Conservation (phyloP, 2,329 filamentous ascomycete species). For the Diplodia mutila region DNA sequence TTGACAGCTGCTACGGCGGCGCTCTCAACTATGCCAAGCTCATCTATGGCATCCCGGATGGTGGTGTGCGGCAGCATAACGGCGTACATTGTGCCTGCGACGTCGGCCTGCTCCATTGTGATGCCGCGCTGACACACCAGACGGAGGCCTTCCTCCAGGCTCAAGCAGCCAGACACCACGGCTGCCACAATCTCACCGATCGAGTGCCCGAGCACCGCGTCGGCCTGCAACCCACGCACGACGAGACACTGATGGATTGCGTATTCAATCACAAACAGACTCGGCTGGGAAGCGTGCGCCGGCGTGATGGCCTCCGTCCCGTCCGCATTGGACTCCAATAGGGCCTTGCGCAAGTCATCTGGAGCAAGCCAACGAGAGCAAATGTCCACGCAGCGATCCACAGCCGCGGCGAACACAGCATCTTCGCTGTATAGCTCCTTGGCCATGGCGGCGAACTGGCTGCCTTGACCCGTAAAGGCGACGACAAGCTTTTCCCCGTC, state of each 20-base stretch:
- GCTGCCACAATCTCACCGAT: constrained; percentile 48
- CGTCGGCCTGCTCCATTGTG: background rate
- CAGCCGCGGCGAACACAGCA: background rate
- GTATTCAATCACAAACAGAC: too few species aligned
- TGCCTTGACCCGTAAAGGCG: constrained; percentile 39
- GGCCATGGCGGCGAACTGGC: constrained; percentile 31
- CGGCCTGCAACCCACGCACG: constrained; percentile 34
- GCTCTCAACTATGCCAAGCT: background rate
- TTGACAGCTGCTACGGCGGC: background rate
- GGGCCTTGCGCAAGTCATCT: too few species aligned
- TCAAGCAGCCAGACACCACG: constrained; percentile 40
- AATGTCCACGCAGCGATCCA: background rate
- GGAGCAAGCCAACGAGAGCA: background rate
- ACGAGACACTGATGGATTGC: too few species aligned
- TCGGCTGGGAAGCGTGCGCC: too few species aligned
- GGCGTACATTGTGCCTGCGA: background rate
- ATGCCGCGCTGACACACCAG: constrained; percentile 42
- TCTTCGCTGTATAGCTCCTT: constrained; percentile 25
- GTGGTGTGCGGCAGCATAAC: background rate
- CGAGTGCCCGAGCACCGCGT: constrained; percentile 48
- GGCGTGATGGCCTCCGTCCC: too few species aligned
- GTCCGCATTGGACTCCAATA: too few species aligned
- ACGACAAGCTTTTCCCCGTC: constrained; percentile 14
- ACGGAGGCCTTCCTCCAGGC: constrained; percentile 39
- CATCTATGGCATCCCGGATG: background rate